Percentiles rank a stretch among this genome's conserved stretches.
phyloP scores from a whole-genome alignment of 2,329 filamentous ascomycete species.

The Monilinia polystroma region DNA sequence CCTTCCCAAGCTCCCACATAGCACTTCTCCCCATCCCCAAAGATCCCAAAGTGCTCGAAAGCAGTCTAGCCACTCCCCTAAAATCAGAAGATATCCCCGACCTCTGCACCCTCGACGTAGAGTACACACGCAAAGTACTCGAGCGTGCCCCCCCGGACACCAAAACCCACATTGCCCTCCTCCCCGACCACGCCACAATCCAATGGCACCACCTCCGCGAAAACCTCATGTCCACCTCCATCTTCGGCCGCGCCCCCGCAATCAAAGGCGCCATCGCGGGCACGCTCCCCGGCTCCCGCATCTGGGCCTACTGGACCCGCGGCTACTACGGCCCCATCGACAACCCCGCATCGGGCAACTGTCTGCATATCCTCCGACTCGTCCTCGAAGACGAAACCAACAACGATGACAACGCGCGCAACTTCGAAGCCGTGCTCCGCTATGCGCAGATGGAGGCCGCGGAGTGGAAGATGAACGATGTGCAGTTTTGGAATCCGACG shows the following conservation, averaged over 20 bases:
- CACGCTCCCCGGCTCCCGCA: slow-evolving; percentile 48
- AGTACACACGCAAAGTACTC: slow-evolving; percentile 57
- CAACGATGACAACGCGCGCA: slow-evolving; percentile 48
- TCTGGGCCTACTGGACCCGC: slow-evolving; percentile 74
- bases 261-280: slow-evolving; percentile 68
- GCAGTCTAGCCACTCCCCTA: slow-evolving; percentile 43
- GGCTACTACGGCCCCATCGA: slow-evolving; percentile 59
- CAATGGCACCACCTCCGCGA: slow-evolving; percentile 80
- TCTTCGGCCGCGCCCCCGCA: slow-evolving; percentile 55
- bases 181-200: slow-evolving; percentile 66
- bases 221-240: slow-evolving; percentile 67
- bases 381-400: slow-evolving; percentile 57
- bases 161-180: slow-evolving; percentile 60
- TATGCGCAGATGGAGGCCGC: slow-evolving; percentile 69
- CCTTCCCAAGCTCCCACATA: slow-evolving; percentile 72
- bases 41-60: slow-evolving; percentile 6
- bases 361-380: slow-evolving; percentile 66
- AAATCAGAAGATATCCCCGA: slow-evolving; percentile 58
- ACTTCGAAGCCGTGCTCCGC: slow-evolving; percentile 62
- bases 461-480: slow-evolving; percentile 66
- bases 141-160: slow-evolving; percentile 40
- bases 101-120: slow-evolving; percentile 64
- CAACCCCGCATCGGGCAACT: slow-evolving; percentile 53
- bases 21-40: slow-evolving; percentile 51
- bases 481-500: slow-evolving; percentile 83